Conservation (phyloP, 768 basidiomycete species). For the Amanita pallidorosea region DNA sequence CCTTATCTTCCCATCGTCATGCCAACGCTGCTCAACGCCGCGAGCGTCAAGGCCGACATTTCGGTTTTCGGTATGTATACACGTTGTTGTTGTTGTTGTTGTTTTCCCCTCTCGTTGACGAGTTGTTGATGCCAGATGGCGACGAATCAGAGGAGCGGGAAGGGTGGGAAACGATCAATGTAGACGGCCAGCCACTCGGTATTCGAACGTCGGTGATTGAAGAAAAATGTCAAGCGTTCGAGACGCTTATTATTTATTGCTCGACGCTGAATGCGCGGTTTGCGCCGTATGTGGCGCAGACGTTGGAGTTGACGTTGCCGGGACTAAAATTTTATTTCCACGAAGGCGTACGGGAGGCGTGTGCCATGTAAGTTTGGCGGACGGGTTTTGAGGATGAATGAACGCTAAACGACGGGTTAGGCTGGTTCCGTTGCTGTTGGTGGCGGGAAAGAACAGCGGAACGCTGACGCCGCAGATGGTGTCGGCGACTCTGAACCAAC, state of each 20-base stretch:
- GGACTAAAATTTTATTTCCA: slow-evolving; percentile 72
- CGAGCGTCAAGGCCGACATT: slow-evolving; percentile 73
- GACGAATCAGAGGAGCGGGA: slow-evolving; percentile 55
- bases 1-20: slow-evolving; percentile 81
- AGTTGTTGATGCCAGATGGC: slow-evolving; percentile 9
- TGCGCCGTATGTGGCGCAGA: slow-evolving; percentile 62
- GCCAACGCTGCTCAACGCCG: slow-evolving; percentile 64
- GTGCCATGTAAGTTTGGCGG: slow-evolving; percentile 56
- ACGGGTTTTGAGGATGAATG: too few species aligned
- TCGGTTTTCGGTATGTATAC: slow-evolving; percentile 57
- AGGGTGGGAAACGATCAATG: slow-evolving; percentile 68
- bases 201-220: slow-evolving; percentile 76
- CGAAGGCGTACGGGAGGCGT: slow-evolving; percentile 75
- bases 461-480: slow-evolving; percentile 64
- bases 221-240: slow-evolving; percentile 82
- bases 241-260: slow-evolving; percentile 75
- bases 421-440: slow-evolving; percentile 59
- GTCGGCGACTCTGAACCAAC: slow-evolving; percentile 51
- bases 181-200: slow-evolving; percentile 69
- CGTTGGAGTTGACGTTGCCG: slow-evolving; percentile 62
- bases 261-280: slow-evolving; percentile 57
- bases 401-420: slow-evolving; percentile 24
- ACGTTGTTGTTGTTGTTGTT: background rate
- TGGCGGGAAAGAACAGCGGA: slow-evolving; percentile 54
- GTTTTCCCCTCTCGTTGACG: background rate